phyloP scores from a whole-genome alignment of 2,329 filamentous ascomycete species.

The Colletotrichum sp. region DNA sequence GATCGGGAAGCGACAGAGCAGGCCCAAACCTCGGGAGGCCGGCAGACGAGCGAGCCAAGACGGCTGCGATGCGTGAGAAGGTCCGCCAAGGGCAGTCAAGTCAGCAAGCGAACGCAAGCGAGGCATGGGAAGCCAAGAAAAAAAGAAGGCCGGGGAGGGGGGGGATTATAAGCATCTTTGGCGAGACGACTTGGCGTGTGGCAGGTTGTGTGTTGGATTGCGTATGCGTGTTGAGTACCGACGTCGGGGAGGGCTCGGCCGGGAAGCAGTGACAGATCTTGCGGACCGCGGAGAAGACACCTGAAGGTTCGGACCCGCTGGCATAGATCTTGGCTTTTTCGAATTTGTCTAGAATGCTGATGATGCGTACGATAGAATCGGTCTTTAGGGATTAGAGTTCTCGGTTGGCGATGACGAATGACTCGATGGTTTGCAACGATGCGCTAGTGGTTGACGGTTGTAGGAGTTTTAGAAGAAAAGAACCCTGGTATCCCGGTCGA shows the following conservation, averaged over 20 bases:
- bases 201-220: neutral
- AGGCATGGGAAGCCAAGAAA: neutral
- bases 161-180: neutral
- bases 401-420: neutral
- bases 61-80: neutral
- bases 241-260: neutral
- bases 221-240: neutral
- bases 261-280: neutral
- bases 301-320: neutral
- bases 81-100: neutral
- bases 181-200: neutral
- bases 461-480: neutral
- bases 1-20: neutral
- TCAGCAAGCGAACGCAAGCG: neutral
- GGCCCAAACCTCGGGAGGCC: neutral
- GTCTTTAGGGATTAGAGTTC: neutral
- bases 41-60: neutral
- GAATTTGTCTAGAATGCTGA: neutral
- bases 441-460: too few relatives aligned
- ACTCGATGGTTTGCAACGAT: neutral
- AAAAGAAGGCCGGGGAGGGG: neutral
- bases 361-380: neutral
- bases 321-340: neutral
- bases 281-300: neutral
- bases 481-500: neutral